phyloP scores from a whole-genome alignment of 2,329 filamentous ascomycete species.

The Proliferodiscus dingleyae region DNA sequence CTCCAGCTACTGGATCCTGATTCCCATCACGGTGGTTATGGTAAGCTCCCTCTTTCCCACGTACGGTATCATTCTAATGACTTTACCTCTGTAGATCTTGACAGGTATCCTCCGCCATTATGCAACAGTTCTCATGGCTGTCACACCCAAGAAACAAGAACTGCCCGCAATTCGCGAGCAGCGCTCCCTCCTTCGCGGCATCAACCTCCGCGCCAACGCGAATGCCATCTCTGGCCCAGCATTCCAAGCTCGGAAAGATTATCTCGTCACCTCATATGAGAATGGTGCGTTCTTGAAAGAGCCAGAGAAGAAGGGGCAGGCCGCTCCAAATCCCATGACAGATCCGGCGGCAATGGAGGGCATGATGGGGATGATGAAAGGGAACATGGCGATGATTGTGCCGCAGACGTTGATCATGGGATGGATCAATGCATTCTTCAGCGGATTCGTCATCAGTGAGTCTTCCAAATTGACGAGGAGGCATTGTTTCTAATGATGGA shows the following conservation, averaged over 20 bases:
- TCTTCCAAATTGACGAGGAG: constrained; percentile 18
- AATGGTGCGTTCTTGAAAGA: constrained; percentile 85
- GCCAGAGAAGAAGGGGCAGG: constrained; percentile 78
- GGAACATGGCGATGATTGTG: constrained; percentile 99
- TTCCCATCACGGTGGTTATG: constrained; percentile 98
- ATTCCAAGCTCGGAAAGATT: constrained; percentile 76
- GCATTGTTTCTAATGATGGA: constrained; percentile 22
- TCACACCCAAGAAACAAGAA: constrained; percentile 75
- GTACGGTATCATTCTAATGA: background rate
- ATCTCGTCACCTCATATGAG: constrained; percentile 78
- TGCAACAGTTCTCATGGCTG: constrained; percentile 84
- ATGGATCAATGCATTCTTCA: constrained; percentile 99
- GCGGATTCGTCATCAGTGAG: constrained; percentile 93
- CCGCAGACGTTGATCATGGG: constrained; percentile 99
- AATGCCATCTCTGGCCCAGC: constrained; percentile 71
- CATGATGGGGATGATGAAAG: constrained; percentile 99
- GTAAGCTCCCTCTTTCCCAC: constrained; percentile 37
- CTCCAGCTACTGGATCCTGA: constrained; percentile 92
- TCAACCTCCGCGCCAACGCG: constrained; percentile 79
- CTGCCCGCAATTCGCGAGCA: constrained; percentile 78
- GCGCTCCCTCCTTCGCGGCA: constrained; percentile 74
- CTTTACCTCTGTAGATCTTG: constrained; percentile 60
- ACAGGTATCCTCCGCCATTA: constrained; percentile 97
- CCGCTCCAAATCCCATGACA: constrained; percentile 87
- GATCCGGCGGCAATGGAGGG: constrained; percentile 97